Percentiles rank a stretch among this genome's conserved stretches.
Evolutionary conservation across 1,284 basidiomycete genomes (phyloP).

Genomic region (Termitomyces sp.): DNA sequence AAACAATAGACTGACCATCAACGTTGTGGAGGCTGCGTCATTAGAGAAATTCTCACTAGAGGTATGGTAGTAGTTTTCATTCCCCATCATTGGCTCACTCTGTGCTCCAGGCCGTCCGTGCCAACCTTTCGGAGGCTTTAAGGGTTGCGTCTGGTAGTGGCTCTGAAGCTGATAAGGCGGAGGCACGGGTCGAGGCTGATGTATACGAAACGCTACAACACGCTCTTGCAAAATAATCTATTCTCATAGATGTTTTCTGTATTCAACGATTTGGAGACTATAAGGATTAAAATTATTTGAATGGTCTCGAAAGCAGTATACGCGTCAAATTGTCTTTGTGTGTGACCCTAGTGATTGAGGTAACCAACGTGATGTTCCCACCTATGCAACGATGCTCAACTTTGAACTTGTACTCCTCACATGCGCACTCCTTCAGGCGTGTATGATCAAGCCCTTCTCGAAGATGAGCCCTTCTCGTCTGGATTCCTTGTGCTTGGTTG

Average conservation of each 20-base stretch:
- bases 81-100: background rate
- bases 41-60: conserved; percentile 88
- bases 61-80: conserved; percentile 37
- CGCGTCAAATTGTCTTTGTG: background rate
- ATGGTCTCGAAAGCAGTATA: background rate
- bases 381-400: background rate
- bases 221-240: conserved; percentile 62
- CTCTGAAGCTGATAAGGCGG: conserved; percentile 90
- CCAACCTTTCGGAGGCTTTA: conserved; percentile 87
- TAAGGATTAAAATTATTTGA: background rate
- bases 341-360: background rate
- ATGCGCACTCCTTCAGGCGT: conserved; percentile 4
- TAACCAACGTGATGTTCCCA: background rate
- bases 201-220: conserved; percentile 95
- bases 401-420: background rate
- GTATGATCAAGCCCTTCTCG: conserved; percentile 9
- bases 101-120: conserved; percentile 72
- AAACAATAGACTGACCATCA: conserved; percentile 95
- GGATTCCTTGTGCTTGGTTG: conserved; percentile 10
- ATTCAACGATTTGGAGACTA: background rate
- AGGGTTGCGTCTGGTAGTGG: conserved; percentile 79
- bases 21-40: conserved; percentile 94
- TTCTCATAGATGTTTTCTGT: conserved; percentile 3
- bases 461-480: conserved; percentile 15
- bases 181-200: conserved; percentile 93